These are phyloP conservation scores for Leonotis leonurus DNA, from an alignment of 257 asterid genomes.

Conservation along the genomic window DNA sequence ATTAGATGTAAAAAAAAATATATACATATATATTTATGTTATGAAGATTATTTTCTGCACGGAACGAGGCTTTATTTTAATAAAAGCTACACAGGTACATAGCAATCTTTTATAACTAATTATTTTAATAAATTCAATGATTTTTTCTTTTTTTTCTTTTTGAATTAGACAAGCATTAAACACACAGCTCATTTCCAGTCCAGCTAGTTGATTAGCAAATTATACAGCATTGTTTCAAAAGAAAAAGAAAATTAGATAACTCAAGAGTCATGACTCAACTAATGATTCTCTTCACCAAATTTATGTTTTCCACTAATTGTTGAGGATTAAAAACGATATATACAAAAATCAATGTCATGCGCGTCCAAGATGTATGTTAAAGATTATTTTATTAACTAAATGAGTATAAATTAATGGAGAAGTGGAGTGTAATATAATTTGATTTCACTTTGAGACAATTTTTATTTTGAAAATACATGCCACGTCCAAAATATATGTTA, in stretches of 20 bases:
- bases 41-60: not conserved
- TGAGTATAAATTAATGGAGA: not conserved
- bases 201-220: not conserved
- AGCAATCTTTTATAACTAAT: not conserved
- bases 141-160: not conserved
- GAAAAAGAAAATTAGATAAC: not conserved
- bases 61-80: not conserved
- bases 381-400: too few species aligned
- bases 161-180: not conserved
- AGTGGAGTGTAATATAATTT: not conserved
- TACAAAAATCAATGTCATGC: too few species aligned
- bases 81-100: too few species aligned
- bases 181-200: not conserved
- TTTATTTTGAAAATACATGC: not conserved
- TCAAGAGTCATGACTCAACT: not conserved
- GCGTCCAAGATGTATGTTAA: too few species aligned
- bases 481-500: not conserved
- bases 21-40: too few species aligned
- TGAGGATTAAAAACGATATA: not conserved
- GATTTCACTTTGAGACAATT: not conserved
- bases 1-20: too few species aligned
- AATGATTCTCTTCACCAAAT: constrained; percentile 6
- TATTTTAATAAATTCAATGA: not conserved
- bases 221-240: not conserved
- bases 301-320: not conserved